A percentile compares a stretch with the other conserved stretches of the same genome.
Conservation (phyloP, 164 flowering plant species). For the Aristolochia californica region DNA sequence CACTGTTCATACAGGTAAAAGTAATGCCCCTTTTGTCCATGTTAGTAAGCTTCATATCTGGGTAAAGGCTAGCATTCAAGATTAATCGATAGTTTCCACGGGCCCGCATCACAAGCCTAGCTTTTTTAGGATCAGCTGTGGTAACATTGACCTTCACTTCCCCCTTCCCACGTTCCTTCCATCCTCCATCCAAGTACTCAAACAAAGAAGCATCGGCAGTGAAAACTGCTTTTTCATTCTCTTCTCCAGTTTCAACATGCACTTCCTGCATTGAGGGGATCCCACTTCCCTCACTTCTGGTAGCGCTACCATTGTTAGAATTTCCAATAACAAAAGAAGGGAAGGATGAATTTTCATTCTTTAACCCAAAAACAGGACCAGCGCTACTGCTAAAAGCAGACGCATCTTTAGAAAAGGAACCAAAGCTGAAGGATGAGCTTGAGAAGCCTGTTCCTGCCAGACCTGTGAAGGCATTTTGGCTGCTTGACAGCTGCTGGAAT, state of each 20-base stretch:
- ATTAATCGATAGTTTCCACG: constrained; percentile 72
- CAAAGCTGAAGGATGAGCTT: constrained; percentile 65
- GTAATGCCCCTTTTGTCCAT: constrained; percentile 90
- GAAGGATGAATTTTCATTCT: constrained; percentile 28
- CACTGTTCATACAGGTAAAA: constrained; percentile 76
- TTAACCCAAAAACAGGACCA: constrained; percentile 34
- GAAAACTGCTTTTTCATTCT: constrained; percentile 68
- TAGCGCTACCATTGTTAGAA: constrained; percentile 44
- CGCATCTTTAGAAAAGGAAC: constrained; percentile 44
- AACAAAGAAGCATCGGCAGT: constrained; percentile 71
- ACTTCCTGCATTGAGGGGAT: constrained; percentile 59
- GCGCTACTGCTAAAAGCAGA: constrained; percentile 28
- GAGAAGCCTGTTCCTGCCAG: constrained; percentile 86
- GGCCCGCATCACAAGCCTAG: constrained; percentile 78
- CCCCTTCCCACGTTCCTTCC: constrained; percentile 99
- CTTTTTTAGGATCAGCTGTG: constrained; percentile 36
- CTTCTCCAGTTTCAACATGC: constrained; percentile 86
- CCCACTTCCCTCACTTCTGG: constrained; percentile 39
- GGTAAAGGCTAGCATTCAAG: constrained; percentile 70
- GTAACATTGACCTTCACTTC: constrained; percentile 78
- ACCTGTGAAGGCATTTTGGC: constrained; percentile 86
- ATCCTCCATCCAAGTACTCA: constrained; percentile 65
- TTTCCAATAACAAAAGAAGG: constrained; percentile 36
- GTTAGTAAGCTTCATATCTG: constrained; percentile 82
- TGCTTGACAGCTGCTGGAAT: constrained; percentile 74